Base-by-base conservation (phyloP, 2,329 filamentous ascomycete species). In the Sporothrix humicola region DNA sequence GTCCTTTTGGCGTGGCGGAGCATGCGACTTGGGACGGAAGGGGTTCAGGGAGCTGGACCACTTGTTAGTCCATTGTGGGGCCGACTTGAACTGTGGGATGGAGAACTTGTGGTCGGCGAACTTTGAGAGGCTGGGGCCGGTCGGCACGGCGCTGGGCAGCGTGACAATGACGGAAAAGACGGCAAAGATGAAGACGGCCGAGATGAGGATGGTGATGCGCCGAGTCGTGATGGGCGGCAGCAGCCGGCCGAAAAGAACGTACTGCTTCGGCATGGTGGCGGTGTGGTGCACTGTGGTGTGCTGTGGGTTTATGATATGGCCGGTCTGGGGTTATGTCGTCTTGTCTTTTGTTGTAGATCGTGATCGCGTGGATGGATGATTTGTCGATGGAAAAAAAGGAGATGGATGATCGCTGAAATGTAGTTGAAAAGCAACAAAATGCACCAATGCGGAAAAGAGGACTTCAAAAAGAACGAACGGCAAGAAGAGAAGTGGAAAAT, bases 1-100 rank as follows among this genome's bases (percentile, higher is more conserved):
- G 81, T 95, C 93, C 76, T 90, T 89, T 81, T 95, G 92, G 71
- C 90, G 87, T 2, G 91, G 89, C 20, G 92, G 92, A 75, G 90
- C 88, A 80, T 97, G 93, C 12, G 90, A 87, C 23, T 90, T 87
- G 56, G 88, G 87, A 56, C 88, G 87, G 81, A 95, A 95, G 0
- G 91, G 92, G 77, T 91, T 91, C 77, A 88, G 82, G 23, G 84
- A 83, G 77, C 82, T 87, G 78, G 84, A 87, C 78, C 75, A 84
- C 79, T 75, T 76, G 46, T 72, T 74, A 69, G 85, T 84, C 78
- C 75, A 84, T 79, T 76, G 75, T 9, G 77, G 69, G 69, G 84
- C 84, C 44, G 84, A 76, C 73, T 84, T 85, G 69, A 87, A 81
- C 76, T 84, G 84, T 26, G 86, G 85, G 42, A 88, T 82, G 15